Base-by-base conservation (phyloP, 306 rosid genomes). In the Potentilla sterilis region DNA sequence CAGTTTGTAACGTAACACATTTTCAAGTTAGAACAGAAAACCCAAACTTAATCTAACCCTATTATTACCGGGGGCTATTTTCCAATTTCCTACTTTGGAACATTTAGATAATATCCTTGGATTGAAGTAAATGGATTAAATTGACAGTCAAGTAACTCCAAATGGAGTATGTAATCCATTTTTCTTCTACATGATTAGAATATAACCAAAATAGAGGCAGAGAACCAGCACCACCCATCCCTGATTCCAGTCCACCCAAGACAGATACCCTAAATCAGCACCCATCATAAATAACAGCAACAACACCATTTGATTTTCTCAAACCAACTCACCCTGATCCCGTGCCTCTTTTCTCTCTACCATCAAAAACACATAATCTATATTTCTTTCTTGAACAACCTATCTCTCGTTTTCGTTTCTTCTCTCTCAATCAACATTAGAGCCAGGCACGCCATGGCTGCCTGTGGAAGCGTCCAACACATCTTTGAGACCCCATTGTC, bases 401-500 rank as follows among this genome's bases (percentile, higher is more conserved):
- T 9, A 15, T 41, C 11, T 57, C 54, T 67, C 57, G 2, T 49
- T 43, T 67, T 28, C 28, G 28, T 28, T 28, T 14, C 48, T 54
- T 34, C n/a, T 44, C 71, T 70, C 22, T 38, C 59, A 28, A 58
- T 58, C 21, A 19, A 47, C n/a, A 24, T 49, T 4, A 47, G 78
- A 68, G 72, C 72, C 77, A 66, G 81, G 63, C 21, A 3, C 21
- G 47, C 77, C 84, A 91, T 94, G 98, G 86, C 96, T 69, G 83
- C 90, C 71, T 87, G 90, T 76, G 87, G 86, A 55, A 89, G 90
- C 83, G 85, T 88, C n/a, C 91, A 83, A 14, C 91, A 87, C 77
- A 84, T 91, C 42, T 89, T 87, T n/a, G 97, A 91, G 61, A 88
- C 79, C 44, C 89, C 96, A 69, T 81, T 89, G 77, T 86, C 89